Evolutionary conservation across 2,329 filamentous ascomycete genomes (phyloP), one percentile per base, ranked within the genome.

Genomic region (Cyclaneusma minus): DNA sequence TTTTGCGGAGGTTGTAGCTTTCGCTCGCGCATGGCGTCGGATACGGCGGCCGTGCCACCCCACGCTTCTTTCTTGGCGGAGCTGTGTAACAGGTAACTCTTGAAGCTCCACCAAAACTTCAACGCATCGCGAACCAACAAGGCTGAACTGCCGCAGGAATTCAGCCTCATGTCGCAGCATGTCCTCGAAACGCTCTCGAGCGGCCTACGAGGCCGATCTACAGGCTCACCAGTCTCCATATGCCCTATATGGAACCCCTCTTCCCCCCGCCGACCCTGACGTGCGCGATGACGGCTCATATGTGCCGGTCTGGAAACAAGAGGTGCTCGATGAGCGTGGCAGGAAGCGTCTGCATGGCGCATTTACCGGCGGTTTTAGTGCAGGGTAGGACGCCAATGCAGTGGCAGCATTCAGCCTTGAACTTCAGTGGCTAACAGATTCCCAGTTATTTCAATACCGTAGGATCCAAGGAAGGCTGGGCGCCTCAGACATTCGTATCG

Each of bases 381-480:
- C 89, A 58, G 89, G 89, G 76, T 87, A 68, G 59, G 72, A 51
- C 9, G 23, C 23, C 14, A 23, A 28, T 41, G 13, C 5, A 27
- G 29, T 8, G 6, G 9, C 13, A 4, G 11, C 10, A 8, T 14
- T 10, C 19, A 28, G 14, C 11, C 11, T 17, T 11, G 24, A 13
- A 16, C 13, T 4, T 24, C 35, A 28, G 29, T 33, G 32, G 34
- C 35, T 39, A 40, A 43, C 38, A 33, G 40, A 41, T 44, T 31
- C 33, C 36, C 50, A 87, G 82, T 40, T 94, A 95, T 55, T 95
- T 89, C 57, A 98, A 98, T 50, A 93, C 85, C 4, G 89, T 95
- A 39, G 89, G 89, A 28, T 94, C 87, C 30, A 95, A 95, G 52
- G 87, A 98, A 61, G 89, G 89, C 57, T 98, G 87, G 87, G 76